Base-by-base conservation (phyloP, 495 filamentous ascomycete species). In the Penicillium ucsense region DNA sequence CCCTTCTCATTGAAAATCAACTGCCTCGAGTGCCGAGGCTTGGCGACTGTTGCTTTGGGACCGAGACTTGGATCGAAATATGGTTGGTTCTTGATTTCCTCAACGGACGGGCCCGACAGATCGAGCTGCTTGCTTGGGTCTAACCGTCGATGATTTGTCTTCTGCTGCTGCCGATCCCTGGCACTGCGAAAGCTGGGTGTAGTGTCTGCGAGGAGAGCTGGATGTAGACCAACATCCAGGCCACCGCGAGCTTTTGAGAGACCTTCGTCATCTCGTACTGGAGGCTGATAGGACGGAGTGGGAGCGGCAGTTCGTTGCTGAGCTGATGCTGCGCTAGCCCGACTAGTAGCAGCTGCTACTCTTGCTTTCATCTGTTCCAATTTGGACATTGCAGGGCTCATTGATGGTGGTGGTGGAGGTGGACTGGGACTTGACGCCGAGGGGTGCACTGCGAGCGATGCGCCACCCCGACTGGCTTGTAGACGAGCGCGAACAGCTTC, bases 1-100 rank as follows among this genome's bases (percentile, higher is more conserved):
- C 92, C 92, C 62, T 95, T 95, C 56, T 90, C 83, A 66, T 96
- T 94, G 75, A 98, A 97, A 8, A 88, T 64, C 12, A 98, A 77
- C 54, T 88, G 80, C 38, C 85, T 80, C 2, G 85, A 72, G 45
- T 84, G 71, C 35, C 88, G 77, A 27, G 74, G 75, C 54, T 74
- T 85, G 29, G 76, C 76, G 6, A 78, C 70, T 3, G 80, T 78
- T 12, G 76, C 74, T 53, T 84, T 80, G 3, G 76, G 75, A 32
- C 78, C 79, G 4, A 89, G 62, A 57, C 68, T 85, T 3, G 84
- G 73, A 57, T 96, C 92, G 49, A 84, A 94, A 56, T 94, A 95
- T 3, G 89, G 91, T 47, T 96, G 95, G 50, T 78, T 80, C 43
- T 74, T 76, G 39, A 74, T 79, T 46, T 82, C 81, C 47, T 89